Conservation (phyloP, 176 grass and related monocot genomes). For the Avena atlantica region DNA sequence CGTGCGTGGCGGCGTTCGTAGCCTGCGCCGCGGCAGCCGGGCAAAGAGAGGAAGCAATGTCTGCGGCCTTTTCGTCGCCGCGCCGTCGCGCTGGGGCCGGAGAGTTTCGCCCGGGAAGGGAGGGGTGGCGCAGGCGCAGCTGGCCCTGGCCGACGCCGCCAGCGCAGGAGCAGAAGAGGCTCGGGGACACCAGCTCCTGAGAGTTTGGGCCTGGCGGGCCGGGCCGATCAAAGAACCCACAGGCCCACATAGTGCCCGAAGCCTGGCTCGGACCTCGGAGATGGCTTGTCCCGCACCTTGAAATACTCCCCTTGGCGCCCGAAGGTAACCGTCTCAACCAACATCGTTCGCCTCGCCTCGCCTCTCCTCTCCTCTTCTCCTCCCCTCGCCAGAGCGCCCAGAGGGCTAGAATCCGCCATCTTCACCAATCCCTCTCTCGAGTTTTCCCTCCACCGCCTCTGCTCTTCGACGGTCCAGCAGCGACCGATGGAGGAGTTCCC, state of each 20-base stretch:
- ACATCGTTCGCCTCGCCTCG: neutral
- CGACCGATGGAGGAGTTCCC: conserved; percentile 27
- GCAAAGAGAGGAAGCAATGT: neutral
- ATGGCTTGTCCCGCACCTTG: neutral
- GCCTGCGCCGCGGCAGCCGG: neutral
- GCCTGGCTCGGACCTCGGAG: neutral
- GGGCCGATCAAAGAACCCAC: neutral
- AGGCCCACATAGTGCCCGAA: neutral
- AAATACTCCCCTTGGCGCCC: neutral
- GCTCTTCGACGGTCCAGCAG: neutral
- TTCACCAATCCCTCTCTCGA: neutral
- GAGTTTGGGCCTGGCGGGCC: neutral
- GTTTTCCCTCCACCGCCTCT: no score
- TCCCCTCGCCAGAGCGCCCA: neutral
- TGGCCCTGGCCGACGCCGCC: neutral
- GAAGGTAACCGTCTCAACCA: no score
- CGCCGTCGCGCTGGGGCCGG: neutral
- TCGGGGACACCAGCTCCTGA: neutral
- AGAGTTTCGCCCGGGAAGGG: neutral
- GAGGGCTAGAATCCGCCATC: no score
- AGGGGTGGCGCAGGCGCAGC: neutral
- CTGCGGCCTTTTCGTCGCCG: neutral
- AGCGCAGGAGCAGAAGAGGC: neutral
- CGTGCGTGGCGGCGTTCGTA: neutral
- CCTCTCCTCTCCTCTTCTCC: neutral